Conservation (phyloP, 2,329 filamentous ascomycete genomes). For the Botryotinia convoluta region DNA sequence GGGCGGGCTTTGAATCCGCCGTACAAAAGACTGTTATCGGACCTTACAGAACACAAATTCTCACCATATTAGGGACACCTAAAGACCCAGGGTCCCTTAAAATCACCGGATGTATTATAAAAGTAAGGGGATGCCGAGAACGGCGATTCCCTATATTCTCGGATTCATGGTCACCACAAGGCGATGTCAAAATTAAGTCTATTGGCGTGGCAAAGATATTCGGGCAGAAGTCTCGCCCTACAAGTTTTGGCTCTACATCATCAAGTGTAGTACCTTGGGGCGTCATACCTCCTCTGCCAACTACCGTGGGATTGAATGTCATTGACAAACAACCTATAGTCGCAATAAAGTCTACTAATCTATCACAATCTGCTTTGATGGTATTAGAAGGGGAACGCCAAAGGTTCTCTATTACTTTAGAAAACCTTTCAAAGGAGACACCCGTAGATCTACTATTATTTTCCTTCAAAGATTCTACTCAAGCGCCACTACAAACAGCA, state of each 20-base stretch:
- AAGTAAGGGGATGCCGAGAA: conserved; percentile 77
- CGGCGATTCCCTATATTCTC: conserved; percentile 81
- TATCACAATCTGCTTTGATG: conserved; percentile 86
- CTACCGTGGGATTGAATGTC: conserved; percentile 64
- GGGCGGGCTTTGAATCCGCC: conserved; percentile 66
- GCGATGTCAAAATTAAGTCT: conserved; percentile 71
- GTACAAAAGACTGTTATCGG: conserved; percentile 67
- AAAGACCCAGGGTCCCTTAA: conserved; percentile 64
- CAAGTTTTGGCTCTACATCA: conserved; percentile 36
- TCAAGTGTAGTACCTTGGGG: conserved; percentile 36
- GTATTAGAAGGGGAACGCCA: conserved; percentile 85
- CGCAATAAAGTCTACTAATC: conserved; percentile 69
- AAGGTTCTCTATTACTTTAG: conserved; percentile 73
- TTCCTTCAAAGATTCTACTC: conserved; percentile 86
- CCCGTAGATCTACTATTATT: conserved; percentile 82
- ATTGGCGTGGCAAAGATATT: conserved; percentile 58
- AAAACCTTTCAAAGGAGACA: conserved; percentile 69
- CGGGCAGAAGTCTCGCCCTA: conserved; percentile 35
- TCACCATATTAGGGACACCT: conserved; percentile 69
- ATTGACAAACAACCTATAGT: conserved; percentile 78
- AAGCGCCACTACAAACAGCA: conserved; percentile 70
- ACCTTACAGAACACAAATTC: conserved; percentile 77
- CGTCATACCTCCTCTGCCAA: conserved; percentile 40
- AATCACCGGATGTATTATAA: conserved; percentile 75
- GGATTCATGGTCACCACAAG: conserved; percentile 69